Evolutionary conservation across 768 basidiomycete species (phyloP).

Genomic region (Rhizopogon salebrosus): DNA sequence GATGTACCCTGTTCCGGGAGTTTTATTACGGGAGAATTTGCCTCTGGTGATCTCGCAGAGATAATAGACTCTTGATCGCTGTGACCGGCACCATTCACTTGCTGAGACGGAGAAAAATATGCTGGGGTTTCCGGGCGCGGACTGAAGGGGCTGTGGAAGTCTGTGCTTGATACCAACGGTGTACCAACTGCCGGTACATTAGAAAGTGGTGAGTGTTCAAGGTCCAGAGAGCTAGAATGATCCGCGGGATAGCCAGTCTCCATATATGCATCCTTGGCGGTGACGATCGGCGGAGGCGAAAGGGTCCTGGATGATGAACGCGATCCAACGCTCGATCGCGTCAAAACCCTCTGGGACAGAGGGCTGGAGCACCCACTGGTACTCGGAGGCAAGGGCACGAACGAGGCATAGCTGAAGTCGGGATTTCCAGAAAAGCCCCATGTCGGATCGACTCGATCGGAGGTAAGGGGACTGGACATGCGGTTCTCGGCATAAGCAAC

Average conservation of each 20-base stretch:
- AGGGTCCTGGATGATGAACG: slow-evolving; percentile 7
- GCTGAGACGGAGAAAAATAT: slow-evolving; percentile 17
- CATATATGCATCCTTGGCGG: slow-evolving; percentile 25
- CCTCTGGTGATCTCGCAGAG: slow-evolving; percentile 21
- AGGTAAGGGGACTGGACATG: slow-evolving; percentile 5
- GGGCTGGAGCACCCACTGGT: slow-evolving; percentile 27
- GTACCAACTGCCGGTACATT: slow-evolving; percentile 25
- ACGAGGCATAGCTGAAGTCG: slow-evolving; percentile 20
- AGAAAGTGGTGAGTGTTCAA: slow-evolving; percentile 27
- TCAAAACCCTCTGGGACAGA: slow-evolving; percentile 18
- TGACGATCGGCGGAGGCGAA: slow-evolving; percentile 6
- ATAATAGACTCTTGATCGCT: slow-evolving; percentile 18
- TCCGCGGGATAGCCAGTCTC: slow-evolving; percentile 24
- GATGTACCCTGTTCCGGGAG: slow-evolving; percentile 19
- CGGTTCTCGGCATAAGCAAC: not conserved
- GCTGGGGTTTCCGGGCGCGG: slow-evolving; percentile 20
- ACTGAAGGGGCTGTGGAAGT: slow-evolving; percentile 22
- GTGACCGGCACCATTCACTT: slow-evolving; percentile 2
- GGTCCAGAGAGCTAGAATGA: slow-evolving; percentile 13
- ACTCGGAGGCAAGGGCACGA: slow-evolving; percentile 26
- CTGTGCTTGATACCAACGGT: slow-evolving; percentile 14
- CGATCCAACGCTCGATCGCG: not conserved
- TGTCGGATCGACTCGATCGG: slow-evolving; percentile 14
- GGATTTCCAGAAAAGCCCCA: slow-evolving; percentile 18
- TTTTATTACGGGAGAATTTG: slow-evolving; percentile 24